phyloP scores from a whole-genome alignment of 2,329 filamentous ascomycete species.

The Sordariomycetes sp. region DNA sequence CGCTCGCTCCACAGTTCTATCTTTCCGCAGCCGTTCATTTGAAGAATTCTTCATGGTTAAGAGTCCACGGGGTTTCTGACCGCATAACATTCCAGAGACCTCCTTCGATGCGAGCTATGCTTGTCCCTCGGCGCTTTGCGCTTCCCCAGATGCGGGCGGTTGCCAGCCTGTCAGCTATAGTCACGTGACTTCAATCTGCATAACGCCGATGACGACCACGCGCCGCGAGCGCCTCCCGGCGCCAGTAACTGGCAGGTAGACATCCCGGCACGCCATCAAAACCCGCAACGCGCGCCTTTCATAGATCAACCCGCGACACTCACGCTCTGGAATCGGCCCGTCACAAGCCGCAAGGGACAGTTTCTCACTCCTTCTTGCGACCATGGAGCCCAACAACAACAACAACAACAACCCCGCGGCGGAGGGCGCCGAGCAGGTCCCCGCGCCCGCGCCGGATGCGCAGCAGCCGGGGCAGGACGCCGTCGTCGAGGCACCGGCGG shows the following conservation, averaged over 20 bases:
- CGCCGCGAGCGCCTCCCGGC: not conserved
- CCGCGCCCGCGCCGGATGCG: not conserved
- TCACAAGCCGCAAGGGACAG: not conserved
- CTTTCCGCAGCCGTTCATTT: too few species aligned
- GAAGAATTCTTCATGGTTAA: too few species aligned
- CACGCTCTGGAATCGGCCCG: not conserved
- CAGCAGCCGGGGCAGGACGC: conserved; percentile 1
- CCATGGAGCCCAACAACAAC: not conserved
- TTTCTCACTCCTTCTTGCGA: too few species aligned
- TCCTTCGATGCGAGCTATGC: not conserved
- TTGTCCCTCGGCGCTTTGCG: not conserved
- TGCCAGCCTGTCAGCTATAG: not conserved
- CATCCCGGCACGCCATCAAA: not conserved
- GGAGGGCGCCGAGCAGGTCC: conserved; percentile 2
- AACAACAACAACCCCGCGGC: not conserved
- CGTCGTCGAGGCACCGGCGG: conserved; percentile 25
- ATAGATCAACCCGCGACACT: not conserved
- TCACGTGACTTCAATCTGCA: not conserved
- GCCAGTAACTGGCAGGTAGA: not conserved
- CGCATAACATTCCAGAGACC: not conserved
- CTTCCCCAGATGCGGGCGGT: not conserved
- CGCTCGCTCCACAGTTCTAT: too few species aligned
- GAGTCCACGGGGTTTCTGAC: not conserved
- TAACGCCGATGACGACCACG: not conserved
- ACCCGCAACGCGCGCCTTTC: not conserved